Base-by-base conservation (phyloP, 768 basidiomycete species). In the Cystofilobasidium capitatum region DNA sequence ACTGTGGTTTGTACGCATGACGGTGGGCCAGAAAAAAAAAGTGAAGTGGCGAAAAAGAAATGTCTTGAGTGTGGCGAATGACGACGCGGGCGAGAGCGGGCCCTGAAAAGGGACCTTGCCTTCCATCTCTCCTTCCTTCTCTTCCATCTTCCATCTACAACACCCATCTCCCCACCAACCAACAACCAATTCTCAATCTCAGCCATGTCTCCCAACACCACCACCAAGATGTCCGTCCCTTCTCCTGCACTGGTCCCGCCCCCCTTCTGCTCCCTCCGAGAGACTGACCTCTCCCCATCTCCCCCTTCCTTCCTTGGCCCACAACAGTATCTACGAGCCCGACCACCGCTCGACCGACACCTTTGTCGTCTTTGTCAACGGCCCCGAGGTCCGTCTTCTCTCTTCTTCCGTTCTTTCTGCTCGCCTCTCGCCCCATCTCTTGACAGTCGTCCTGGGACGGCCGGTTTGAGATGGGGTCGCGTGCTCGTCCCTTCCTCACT, bases 241-340 rank as follows among this genome's bases (percentile, higher is more conserved):
- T n/a, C 24, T 61, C 39, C 8, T 61, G 37, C 2, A 20, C 29
- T 55, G 10, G n/a, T n/a, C 22, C 47, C 24, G 9, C 3, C 37
- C 49, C 47, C 20, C 3, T 26, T 29, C 63, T n/a, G 26, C 44
- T 40, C 33, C 16, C 36, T 6, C 37, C 36, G 2, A 14, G 9
- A 14, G 5, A 14, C 58, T 37, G 37, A 9, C 36, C 33, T 39
- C 58, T 37, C 58, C 37, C 36, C 24, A 5, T n/a, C 40, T 39
- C 29, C 24, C 35, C 7, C 24, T 20, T 13, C 58, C 58, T 39
- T 2, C 22, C 47, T 14, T 36, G 47, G 36, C 22, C n/a, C 24
- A 35, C n/a, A 14, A 9, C 49, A 68, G 66, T 31, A 62, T 68
- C 61, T 68, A 68, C 66, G 59, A 68, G 66, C 66, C 66, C 66